Percentiles rank a stretch among this genome's conserved stretches.
Evolutionary conservation across 768 basidiomycete genomes (phyloP).

Genomic region (Phallus indusiatus): DNA sequence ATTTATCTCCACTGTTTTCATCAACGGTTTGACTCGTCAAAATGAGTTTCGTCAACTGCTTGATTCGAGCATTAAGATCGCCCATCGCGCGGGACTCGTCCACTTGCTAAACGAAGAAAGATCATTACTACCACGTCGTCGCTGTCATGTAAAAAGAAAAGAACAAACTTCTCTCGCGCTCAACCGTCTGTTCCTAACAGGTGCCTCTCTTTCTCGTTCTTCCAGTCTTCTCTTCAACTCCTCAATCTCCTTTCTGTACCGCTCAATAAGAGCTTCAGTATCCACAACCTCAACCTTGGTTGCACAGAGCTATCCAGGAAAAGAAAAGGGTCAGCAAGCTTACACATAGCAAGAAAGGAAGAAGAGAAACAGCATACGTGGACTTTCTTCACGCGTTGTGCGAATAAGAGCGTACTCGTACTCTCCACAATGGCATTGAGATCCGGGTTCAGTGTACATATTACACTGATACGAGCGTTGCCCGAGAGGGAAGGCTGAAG

Average conservation of each 20-base stretch:
- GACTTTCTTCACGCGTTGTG: conserved; percentile 84
- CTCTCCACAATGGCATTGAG: conserved; percentile 70
- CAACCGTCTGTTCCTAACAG: conserved; percentile 35
- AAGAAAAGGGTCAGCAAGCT: background rate
- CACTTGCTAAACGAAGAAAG: conserved; percentile 45
- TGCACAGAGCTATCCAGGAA: conserved; percentile 49
- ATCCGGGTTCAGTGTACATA: conserved; percentile 93
- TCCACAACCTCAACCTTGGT: conserved; percentile 92
- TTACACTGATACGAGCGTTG: conserved; percentile 91
- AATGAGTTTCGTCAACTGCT: conserved; percentile 76
- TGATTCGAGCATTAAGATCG: conserved; percentile 70
- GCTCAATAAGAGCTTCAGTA: conserved; percentile 86
- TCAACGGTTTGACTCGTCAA: conserved; percentile 79
- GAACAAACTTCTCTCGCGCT: conserved; percentile 38
- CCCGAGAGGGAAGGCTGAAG: conserved; percentile 93
- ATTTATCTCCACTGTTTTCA: conserved; percentile 56
- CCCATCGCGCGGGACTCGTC: conserved; percentile 81
- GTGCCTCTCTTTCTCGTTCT: conserved; percentile 61
- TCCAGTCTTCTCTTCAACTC: conserved; percentile 67
- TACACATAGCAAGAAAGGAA: background rate
- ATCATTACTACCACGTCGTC: background rate
- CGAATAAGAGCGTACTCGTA: conserved; percentile 83
- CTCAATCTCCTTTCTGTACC: conserved; percentile 92
- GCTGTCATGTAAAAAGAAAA: background rate
- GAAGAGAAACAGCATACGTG: conserved; percentile 34